These are phyloP conservation scores for Fusarium falciforme DNA, from an alignment of 2,329 filamentous ascomycete species.

Conservation along the genomic window DNA sequence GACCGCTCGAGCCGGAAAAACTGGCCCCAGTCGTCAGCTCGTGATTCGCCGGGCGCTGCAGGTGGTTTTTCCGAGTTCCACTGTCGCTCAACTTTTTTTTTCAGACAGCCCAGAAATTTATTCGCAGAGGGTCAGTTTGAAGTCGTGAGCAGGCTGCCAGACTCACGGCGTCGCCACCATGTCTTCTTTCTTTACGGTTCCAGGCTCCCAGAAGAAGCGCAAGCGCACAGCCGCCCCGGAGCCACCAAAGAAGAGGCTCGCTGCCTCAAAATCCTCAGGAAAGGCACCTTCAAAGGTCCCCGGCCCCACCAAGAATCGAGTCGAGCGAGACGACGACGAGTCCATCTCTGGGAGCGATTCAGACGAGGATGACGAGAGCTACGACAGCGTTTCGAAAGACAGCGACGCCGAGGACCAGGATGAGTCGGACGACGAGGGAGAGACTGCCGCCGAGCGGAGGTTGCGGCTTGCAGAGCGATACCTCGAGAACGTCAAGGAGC, in stretches of 20 bases:
- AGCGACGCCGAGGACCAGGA: conserved; percentile 58
- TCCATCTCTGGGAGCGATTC: conserved; percentile 90
- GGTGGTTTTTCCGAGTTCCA: conserved; percentile 41
- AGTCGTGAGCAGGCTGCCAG: conserved; percentile 43
- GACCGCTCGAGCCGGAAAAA: conserved; percentile 51
- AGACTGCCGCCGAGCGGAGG: conserved; percentile 90
- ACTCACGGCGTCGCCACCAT: conserved; percentile 60
- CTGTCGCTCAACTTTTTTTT: conserved; percentile 55
- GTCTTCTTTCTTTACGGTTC: conserved; percentile 96
- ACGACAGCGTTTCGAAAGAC: conserved; percentile 53
- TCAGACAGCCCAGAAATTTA: conserved; percentile 47
- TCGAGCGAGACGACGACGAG: conserved; percentile 67
- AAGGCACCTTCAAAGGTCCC: conserved; percentile 56
- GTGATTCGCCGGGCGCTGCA: conserved; percentile 40
- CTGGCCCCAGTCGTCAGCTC: conserved; percentile 35
- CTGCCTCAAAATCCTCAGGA: conserved; percentile 56
- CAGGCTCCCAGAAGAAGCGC: conserved; percentile 88
- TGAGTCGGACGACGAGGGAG: conserved; percentile 78
- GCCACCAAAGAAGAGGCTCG: conserved; percentile 69
- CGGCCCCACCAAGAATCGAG: conserved; percentile 58
- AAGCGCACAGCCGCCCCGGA: conserved; percentile 74
- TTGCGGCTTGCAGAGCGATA: conserved; percentile 91
- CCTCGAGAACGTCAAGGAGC: conserved; percentile 86
- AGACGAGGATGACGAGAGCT: conserved; percentile 71
- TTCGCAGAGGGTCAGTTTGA: conserved; percentile 42